A percentile compares a stretch with the other conserved stretches of the same genome.
Evolutionary conservation across 2,329 filamentous ascomycete genomes (phyloP).

Genomic region (Ceratocystis variospora): DNA sequence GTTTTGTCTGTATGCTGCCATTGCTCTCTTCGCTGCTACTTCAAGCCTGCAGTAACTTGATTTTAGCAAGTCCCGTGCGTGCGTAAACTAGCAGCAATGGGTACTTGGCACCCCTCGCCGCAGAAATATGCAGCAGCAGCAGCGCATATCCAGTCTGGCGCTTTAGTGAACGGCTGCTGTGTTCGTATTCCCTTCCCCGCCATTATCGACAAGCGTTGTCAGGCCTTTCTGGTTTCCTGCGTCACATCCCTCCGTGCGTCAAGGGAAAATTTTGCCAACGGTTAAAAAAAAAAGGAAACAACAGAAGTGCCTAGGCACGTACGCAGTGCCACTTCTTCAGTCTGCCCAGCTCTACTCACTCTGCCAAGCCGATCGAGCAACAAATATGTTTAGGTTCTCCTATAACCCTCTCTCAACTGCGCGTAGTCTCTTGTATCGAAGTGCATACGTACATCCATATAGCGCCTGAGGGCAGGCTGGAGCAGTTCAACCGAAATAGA

Average conservation of each 20-base stretch:
- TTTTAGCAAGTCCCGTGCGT: neutral
- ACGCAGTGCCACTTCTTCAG: neutral
- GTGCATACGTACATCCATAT: neutral
- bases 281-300: neutral
- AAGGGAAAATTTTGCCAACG: neutral
- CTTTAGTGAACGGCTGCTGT: neutral
- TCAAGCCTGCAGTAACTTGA: neutral
- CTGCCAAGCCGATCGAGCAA: neutral
- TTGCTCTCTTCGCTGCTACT: neutral
- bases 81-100: neutral
- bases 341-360: neutral
- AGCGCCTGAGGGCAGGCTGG: neutral
- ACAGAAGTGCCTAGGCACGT: neutral
- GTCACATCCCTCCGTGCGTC: neutral
- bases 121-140: neutral
- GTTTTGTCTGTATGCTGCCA: neutral
- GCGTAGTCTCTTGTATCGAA: neutral
- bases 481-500: neutral
- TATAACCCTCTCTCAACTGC: neutral
- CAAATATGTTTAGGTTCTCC: neutral
- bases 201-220: slow-evolving; percentile 5
- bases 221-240: neutral
- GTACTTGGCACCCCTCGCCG: neutral
- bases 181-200: neutral
- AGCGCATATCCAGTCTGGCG: neutral